These are phyloP conservation scores for Fallopia convolvulus DNA, from an alignment of 148 eudicot species.

Conservation along the genomic window DNA sequence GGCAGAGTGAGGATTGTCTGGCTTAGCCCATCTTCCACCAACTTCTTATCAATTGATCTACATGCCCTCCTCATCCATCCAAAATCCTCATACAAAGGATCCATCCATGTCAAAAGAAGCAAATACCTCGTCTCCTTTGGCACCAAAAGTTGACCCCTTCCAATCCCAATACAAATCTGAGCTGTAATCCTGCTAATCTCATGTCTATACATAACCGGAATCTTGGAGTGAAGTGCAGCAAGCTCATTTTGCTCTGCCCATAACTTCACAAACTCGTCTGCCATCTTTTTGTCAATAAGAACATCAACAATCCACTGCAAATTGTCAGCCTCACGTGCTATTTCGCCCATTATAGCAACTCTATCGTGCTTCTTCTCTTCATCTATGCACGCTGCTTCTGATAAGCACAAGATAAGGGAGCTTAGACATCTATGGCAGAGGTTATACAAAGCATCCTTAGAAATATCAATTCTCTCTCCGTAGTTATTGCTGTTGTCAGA, in stretches of 20 bases:
- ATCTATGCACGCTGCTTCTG: constrained; percentile 63
- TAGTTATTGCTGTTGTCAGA: constrained; percentile 19
- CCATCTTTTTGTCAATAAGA: constrained; percentile 54
- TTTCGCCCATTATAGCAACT: constrained; percentile 64
- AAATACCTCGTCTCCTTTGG: constrained; percentile 60
- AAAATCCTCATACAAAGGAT: constrained; percentile 80
- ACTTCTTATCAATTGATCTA: constrained; percentile 58
- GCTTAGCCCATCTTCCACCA: constrained; percentile 80
- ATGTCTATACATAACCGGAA: constrained; percentile 79
- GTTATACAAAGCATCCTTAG: constrained; percentile 57
- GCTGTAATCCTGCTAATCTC: constrained; percentile 87
- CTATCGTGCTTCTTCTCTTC: constrained; percentile 54
- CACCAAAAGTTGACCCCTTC: constrained; percentile 70
- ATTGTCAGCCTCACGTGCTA: constrained; percentile 88
- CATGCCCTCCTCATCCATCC: constrained; percentile 78
- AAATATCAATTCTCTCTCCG: constrained; percentile 42
- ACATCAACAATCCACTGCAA: constrained; percentile 85
- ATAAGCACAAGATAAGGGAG: constrained; percentile 68
- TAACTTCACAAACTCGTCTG: constrained; percentile 71
- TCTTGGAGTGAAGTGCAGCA: constrained; percentile 71
- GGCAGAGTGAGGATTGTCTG: constrained; percentile 82
- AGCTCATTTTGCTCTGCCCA: constrained; percentile 94
- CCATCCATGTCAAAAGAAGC: constrained; percentile 83
- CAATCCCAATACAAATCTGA: constrained; percentile 71
- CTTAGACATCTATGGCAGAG: constrained; percentile 81